Conservation (phyloP, 805 yeast genomes). For the Cyberlindnera lachancei region DNA sequence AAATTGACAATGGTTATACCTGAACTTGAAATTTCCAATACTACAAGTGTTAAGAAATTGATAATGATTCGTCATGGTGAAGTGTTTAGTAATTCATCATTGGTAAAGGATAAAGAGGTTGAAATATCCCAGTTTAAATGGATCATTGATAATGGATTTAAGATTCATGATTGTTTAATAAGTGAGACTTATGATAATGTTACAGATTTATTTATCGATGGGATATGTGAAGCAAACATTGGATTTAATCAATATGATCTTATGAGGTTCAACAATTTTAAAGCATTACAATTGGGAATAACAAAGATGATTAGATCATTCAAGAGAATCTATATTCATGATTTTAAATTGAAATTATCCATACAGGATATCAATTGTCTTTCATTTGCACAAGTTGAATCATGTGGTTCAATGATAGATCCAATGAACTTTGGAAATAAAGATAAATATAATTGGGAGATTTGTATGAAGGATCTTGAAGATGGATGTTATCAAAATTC, state of each 20-base stretch:
- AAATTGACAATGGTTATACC: conserved; percentile 6
- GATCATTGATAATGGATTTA: conserved; percentile 7
- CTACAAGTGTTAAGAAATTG: conserved; percentile 8
- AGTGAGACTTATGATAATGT: conserved; percentile 5
- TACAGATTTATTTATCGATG: conserved; percentile 3
- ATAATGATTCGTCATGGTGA: conserved; percentile 6
- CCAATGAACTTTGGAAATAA: too few species aligned
- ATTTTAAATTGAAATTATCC: conserved; percentile 5
- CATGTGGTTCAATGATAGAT: conserved; percentile 2
- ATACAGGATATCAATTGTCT: conserved; percentile 5
- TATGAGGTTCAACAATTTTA: conserved; percentile 6
- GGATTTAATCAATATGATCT: conserved; percentile 6
- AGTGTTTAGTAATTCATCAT: too few species aligned
- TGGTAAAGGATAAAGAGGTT: too few species aligned
- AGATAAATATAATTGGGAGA: conserved; percentile 1
- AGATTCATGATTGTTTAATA: conserved; percentile 7
- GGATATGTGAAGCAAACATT: conserved; percentile 3
- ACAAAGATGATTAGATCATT: conserved; percentile 7
- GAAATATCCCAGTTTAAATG: conserved; percentile 4
- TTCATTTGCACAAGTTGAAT: conserved; percentile 5
- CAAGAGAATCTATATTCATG: conserved; percentile 9
- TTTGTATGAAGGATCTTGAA: conserved; percentile 13
- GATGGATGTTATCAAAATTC: conserved; percentile 18
- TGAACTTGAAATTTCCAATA: conserved; percentile 7
- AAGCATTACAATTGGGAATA: conserved; percentile 3